phyloP scores from a whole-genome alignment of 352 stramenopile genomes.

The Achlya hypogyna region DNA sequence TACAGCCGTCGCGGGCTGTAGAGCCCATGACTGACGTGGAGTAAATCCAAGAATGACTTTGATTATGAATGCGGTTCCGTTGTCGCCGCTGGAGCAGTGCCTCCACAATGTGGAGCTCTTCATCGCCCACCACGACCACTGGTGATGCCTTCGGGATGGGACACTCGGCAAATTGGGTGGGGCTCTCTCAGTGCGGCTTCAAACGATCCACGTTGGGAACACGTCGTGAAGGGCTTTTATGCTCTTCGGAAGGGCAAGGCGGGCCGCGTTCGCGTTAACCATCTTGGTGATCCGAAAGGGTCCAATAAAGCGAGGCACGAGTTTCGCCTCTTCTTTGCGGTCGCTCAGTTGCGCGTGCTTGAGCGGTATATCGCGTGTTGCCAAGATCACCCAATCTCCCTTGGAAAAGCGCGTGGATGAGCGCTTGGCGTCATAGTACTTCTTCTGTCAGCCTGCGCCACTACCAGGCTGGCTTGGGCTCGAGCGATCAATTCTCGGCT shows the following conservation, averaged over 20 bases:
- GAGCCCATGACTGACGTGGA: too few relatives aligned
- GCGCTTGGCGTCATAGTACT: background rate
- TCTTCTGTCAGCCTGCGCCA: background rate
- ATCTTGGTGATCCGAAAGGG: background rate
- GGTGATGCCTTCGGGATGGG: background rate
- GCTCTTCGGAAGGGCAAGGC: background rate
- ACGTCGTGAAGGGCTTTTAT: background rate
- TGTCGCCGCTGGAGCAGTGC: background rate
- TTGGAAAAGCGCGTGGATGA: background rate
- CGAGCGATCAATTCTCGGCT: background rate
- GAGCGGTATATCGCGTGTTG: background rate
- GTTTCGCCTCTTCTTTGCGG: background rate
- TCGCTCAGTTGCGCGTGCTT: background rate
- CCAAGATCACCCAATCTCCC: background rate
- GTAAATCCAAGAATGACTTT: too few relatives aligned
- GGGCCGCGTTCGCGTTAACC: background rate
- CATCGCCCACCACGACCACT: background rate
- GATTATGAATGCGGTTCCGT: too few relatives aligned
- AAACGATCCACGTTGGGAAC: background rate
- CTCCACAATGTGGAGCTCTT: background rate
- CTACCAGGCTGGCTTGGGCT: background rate
- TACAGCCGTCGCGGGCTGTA: too few relatives aligned
- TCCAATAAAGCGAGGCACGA: background rate
- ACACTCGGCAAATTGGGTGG: background rate
- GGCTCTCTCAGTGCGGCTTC: background rate